A percentile compares a stretch with the other conserved stretches of the same genome.
phyloP scores from a whole-genome alignment of 2,329 filamentous ascomycete species.

The Chalaropsis ovoidea region DNA sequence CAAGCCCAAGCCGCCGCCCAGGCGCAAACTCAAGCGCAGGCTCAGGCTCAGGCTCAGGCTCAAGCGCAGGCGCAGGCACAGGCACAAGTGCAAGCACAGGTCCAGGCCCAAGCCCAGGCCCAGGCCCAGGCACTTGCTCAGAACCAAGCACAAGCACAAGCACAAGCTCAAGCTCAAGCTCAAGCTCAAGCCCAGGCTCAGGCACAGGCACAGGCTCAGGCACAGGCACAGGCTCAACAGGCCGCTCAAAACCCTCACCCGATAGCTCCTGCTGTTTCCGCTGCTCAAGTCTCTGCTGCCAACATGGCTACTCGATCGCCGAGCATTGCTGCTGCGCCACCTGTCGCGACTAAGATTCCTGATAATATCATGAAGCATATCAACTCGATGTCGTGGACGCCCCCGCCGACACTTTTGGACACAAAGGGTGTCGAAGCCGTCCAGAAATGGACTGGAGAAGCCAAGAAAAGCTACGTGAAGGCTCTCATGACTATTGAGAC shows the following conservation, averaged over 20 bases:
- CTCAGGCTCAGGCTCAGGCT: constrained; percentile 26
- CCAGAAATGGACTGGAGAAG: constrained; percentile 40
- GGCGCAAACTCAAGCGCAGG: constrained; percentile 29
- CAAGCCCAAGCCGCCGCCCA: constrained; percentile 26
- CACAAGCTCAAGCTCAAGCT: constrained; percentile 28
- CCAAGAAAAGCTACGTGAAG: constrained; percentile 40
- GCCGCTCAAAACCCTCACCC: constrained; percentile 16
- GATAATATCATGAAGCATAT: constrained; percentile 41
- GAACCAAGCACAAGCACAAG: constrained; percentile 26
- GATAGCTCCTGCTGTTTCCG: constrained; percentile 23
- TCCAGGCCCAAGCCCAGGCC: constrained; percentile 25
- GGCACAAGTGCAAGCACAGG: constrained; percentile 25
- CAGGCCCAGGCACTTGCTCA: constrained; percentile 27
- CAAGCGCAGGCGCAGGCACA: constrained; percentile 26
- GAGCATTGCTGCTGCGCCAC: constrained; percentile 27
- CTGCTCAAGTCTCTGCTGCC: constrained; percentile 26
- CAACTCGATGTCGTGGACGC: constrained; percentile 39
- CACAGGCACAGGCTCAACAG: constrained; percentile 18
- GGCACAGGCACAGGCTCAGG: constrained; percentile 26
- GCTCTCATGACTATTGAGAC: constrained; percentile 44
- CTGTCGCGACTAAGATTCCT: constrained; percentile 33
- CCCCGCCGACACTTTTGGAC: constrained; percentile 37
- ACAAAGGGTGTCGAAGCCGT: constrained; percentile 37
- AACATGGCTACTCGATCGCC: constrained; percentile 27
- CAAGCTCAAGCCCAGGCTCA: constrained; percentile 27